Evolutionary conservation across 176 grass and related monocot species (phyloP), one percentile per base, ranked within the genome.

Genomic region (Zizania latifolia): DNA sequence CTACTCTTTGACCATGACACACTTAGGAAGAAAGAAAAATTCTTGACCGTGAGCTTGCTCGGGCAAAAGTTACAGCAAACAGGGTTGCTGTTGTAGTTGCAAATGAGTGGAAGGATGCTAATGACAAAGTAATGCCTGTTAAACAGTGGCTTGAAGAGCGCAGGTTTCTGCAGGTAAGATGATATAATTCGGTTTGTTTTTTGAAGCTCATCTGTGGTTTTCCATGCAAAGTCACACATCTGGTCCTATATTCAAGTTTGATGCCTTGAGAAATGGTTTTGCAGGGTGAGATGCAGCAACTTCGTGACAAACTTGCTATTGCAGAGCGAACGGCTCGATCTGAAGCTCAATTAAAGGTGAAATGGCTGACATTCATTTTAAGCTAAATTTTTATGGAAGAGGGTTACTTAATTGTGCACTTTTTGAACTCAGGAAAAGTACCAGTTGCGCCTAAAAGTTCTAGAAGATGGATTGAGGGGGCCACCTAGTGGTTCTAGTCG

Each of bases 81-180:
- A 89, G 95, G 75, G 95, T 98, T 75, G 95, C 95, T 13, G 84
- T 85, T 56, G 91, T 98, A 23, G 95, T 94, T 68, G 95, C 95
- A 83, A 98, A 98, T 79, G 95, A 94, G 71, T 94, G 91, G 91
- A 98, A 98, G 81, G 95, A 94, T 89, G 89, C 84, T 63, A 98
- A 92, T 86, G 95, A 94, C 51, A 98, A 98, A 94, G 95, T 98
- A 70, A 98, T 98, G 95, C 95, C 95, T 62, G 91, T 98, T 70
- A 98, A 85, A 68, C 95, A 98, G 72, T 98, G 95, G 95, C 95
- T 98, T 59, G 91, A 98, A 76, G 95, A 98, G 28, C 86, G 95
- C 86, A 94, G 95, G 44, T 98, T 98, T 76, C 76, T 98, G 84
- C 95, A 94, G 74, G 95, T 94, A 81, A 38, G 78, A 55, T 58